Base-by-base conservation (phyloP, 768 basidiomycete genomes). In the Russula foetens region DNA sequence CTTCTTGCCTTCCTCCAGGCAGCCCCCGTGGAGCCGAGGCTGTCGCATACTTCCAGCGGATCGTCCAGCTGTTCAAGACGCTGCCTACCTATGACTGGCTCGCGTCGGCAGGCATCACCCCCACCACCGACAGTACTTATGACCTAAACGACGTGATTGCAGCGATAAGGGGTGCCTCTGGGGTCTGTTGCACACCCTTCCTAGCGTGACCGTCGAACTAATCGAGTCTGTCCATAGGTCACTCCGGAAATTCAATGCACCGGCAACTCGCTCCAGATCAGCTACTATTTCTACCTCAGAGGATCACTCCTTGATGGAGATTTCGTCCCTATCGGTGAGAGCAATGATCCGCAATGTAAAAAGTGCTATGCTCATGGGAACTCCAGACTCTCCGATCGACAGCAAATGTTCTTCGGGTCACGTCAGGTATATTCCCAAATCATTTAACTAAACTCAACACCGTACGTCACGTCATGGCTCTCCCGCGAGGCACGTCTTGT, bases 81-180 rank as follows among this genome's bases (percentile, higher is more conserved):
- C 81, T 92, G 26, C 86, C 89, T 0, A 91, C 91, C 2, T 90
- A 83, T 70, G 76, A 80, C 17, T 90, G 82, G 82, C 83, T 93
- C 43, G 73, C 76, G 15, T 73, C 79, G 23, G 84, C 79, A n/a
- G 89, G 89, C 26, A 92, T 93, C 66, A 81, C 80, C 3, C 92
- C 92, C 14, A 79, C 3, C 75, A 71, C 61, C 69, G 72, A 65
- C 88, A 86, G 0, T 84, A 83, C 69, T n/a, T n/a, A n/a, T n/a
- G 81, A 81, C 0, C 76, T 88, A 19, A 73, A 80, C 15, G 68
- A 75, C 11, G 68, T 90, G 48, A 75, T 76, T 12, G 68, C 76
- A 39, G 88, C 86, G 3, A 73, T 90, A 50, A 75, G 79, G 69
- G 57, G 72, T 12, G 82, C 76, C 35, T 81, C 79, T 5, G 84